Evolutionary conservation across 2,329 filamentous ascomycete genomes (phyloP).

Genomic region (Zarea fungicola): DNA sequence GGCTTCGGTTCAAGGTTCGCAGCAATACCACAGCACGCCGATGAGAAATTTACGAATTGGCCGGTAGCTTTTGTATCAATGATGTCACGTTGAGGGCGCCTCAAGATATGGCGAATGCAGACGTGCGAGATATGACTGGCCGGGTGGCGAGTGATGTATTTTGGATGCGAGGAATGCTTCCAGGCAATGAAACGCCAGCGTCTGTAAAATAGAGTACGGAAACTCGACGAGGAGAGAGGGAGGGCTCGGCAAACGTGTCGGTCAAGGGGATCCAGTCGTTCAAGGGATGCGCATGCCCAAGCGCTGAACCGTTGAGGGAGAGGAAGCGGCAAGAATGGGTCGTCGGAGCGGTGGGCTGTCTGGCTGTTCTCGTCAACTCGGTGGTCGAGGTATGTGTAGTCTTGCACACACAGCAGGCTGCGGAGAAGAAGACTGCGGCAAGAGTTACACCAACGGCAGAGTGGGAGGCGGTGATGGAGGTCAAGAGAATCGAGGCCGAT

Average conservation of each 20-base stretch:
- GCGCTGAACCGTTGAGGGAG: neutral
- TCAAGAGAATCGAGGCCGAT: neutral
- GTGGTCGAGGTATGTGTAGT: neutral
- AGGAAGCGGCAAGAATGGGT: too few species aligned
- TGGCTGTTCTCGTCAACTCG: slow-evolving; percentile 2
- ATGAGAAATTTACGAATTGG: too few species aligned
- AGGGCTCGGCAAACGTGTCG: slow-evolving; percentile 5
- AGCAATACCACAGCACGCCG: neutral
- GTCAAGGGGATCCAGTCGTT: slow-evolving; percentile 1
- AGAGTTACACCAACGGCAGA: neutral
- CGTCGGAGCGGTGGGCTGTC: neutral
- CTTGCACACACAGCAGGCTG: neutral
- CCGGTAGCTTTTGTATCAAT: too few species aligned
- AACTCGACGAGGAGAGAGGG: neutral
- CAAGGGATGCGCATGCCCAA: slow-evolving; percentile 7
- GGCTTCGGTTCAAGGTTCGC: neutral
- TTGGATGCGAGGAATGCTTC: neutral
- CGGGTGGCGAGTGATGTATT: neutral
- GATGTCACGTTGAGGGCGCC: too few species aligned
- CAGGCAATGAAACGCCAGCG: neutral
- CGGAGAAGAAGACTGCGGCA: slow-evolving; percentile 1
- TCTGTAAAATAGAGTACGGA: neutral
- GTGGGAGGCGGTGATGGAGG: slow-evolving; percentile 11
- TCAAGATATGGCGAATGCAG: neutral
- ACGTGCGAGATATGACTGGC: neutral